Conservation (phyloP, 495 filamentous ascomycete species). For the Pyrenopolyporus hunteri region DNA sequence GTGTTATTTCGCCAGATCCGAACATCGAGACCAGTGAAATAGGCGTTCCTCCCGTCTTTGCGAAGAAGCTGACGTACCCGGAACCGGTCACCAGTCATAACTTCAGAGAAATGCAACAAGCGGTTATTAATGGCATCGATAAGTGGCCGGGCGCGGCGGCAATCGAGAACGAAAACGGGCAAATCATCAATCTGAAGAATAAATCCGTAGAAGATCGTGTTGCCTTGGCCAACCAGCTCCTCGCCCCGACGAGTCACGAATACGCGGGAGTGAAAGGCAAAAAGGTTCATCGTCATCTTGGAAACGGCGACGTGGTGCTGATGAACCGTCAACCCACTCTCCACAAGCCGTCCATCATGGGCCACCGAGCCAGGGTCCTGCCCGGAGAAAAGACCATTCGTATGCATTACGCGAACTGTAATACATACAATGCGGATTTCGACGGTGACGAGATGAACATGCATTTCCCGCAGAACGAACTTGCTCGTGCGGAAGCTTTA, state of each 20-base stretch:
- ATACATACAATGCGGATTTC: constrained; percentile 99
- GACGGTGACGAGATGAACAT: constrained; percentile 99
- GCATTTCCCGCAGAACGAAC: constrained; percentile 98
- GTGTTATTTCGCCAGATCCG: constrained; percentile 97
- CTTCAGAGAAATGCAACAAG: constrained; percentile 90
- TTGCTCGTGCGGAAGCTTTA: constrained; percentile 88
- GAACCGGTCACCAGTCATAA: constrained; percentile 98
- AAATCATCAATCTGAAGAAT: constrained; percentile 83
- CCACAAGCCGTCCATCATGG: constrained; percentile 99
- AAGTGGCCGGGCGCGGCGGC: constrained; percentile 94
- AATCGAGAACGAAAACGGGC: constrained; percentile 94
- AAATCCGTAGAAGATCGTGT: constrained; percentile 86
- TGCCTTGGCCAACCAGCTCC: constrained; percentile 86
- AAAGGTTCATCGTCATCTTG: constrained; percentile 95
- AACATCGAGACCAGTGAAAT: constrained; percentile 99
- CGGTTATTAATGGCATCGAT: constrained; percentile 92
- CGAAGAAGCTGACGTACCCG: constrained; percentile 93
- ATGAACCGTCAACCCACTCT: constrained; percentile 99
- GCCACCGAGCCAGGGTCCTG: constrained; percentile 88
- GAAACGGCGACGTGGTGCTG: constrained; percentile 93
- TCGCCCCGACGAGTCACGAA: constrained; percentile 81
- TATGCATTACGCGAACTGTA: constrained; percentile 99
- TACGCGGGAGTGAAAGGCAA: constrained; percentile 84
- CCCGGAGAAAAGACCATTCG: constrained; percentile 95
- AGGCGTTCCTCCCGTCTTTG: constrained; percentile 95